These are phyloP conservation scores for Lablab purpureus DNA, from an alignment of 306 rosid species.

Conservation along the genomic window DNA sequence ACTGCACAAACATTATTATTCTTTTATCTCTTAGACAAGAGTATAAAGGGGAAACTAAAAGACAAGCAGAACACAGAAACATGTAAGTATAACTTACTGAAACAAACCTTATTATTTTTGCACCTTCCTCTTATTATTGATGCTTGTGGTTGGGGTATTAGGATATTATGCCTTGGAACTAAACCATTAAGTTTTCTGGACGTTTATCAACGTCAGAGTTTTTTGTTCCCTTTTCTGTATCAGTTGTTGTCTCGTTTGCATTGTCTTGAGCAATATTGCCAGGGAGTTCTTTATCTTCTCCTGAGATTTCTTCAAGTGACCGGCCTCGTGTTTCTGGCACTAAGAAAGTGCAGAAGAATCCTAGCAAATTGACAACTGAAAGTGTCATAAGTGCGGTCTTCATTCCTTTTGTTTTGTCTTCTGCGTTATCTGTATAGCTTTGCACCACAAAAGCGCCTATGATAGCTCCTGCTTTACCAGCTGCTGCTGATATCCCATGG, in stretches of 20 bases:
- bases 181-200: constrained; percentile 37
- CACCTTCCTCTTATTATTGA: constrained; percentile 22
- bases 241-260: constrained; percentile 18
- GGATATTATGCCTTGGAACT: constrained; percentile 16
- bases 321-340: constrained; percentile 71
- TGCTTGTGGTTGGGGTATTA: constrained; percentile 25
- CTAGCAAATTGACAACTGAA: constrained; percentile 52
- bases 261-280: constrained; percentile 5
- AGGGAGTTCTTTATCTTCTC: constrained; percentile 50
- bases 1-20: constrained; percentile 11
- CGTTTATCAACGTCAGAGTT: constrained; percentile 39
- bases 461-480: constrained; percentile 69
- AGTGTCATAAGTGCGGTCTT: constrained; percentile 53
- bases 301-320: constrained; percentile 66
- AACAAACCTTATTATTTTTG: constrained; percentile 10
- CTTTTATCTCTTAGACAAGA: constrained; percentile 3
- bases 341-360: constrained; percentile 64
- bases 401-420: neutral
- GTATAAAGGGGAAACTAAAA: constrained; percentile 10
- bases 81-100: neutral
- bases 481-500: constrained; percentile 72
- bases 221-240: constrained; percentile 35
- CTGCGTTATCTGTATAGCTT: constrained; percentile 30
- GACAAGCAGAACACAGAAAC: constrained; percentile 5
- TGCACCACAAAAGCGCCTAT: constrained; percentile 71